Base-by-base conservation (phyloP, 805 yeast species). In the Candida lessepsii region DNA sequence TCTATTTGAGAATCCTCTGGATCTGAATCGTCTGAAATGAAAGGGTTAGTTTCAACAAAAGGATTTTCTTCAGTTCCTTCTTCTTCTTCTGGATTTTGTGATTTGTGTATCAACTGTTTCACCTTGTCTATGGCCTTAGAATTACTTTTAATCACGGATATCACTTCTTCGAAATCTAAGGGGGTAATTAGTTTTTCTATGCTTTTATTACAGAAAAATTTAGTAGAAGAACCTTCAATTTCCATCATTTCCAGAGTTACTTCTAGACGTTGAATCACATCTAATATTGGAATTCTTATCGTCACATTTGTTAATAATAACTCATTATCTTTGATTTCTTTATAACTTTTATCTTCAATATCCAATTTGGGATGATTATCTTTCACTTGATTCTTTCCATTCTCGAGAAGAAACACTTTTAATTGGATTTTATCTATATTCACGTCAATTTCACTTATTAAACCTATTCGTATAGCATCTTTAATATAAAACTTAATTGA, bases 371-470 rank as follows among this genome's bases (percentile, higher is more conserved):
- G n/a, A n/a, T n/a, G n/a, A n/a, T n/a, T n/a, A n/a, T n/a, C n/a
- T n/a, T n/a, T n/a, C n/a, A n/a, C n/a, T n/a, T n/a, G n/a, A 14
- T 18, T 11, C 11, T 19, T 19, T 31, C 11, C 19, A 11, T 13
- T 4, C n/a, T 18, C 21, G 27, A 6, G 21, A 4, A 21, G 13
- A 16, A 32, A 32, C 4, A 32, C 35, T 4, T 5, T 21, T 9
- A 84, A 40, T 73, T 65, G 14, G 60, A 48, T 10, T 80, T 75
- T 30, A 78, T 81, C 36, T 69, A 70, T 11, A 83, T 63, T 25
- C 80, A 48, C 5, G 71, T 81, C 31, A 64, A 71, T 1, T 54
- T 46, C 1, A 58, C 57, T 1, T 55, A 60, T 20, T 13, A 32
- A 7, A 3, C 35, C 35, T 9, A 21, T 14, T 14, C 13, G 2